Conservation (phyloP, 2,329 filamentous ascomycete genomes). For the Pseudocercospora musae region DNA sequence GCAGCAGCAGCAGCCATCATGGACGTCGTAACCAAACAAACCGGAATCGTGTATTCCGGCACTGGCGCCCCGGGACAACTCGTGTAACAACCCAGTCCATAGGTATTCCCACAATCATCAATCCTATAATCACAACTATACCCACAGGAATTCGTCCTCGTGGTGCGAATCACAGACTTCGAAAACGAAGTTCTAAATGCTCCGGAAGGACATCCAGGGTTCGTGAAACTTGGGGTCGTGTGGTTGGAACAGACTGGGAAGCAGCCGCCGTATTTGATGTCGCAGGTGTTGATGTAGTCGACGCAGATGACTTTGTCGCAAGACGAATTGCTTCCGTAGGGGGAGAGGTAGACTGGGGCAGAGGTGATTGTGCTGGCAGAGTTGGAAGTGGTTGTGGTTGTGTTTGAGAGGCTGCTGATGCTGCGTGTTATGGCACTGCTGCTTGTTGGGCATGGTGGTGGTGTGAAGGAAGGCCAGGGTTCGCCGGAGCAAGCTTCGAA, state of each 20-base stretch:
- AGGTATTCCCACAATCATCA: slow-evolving; percentile 23
- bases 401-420: background rate
- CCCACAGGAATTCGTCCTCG: slow-evolving; percentile 12
- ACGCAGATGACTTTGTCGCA: slow-evolving; percentile 20
- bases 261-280: slow-evolving; percentile 26
- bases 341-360: background rate
- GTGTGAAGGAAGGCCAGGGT: background rate
- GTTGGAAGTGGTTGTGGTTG: background rate
- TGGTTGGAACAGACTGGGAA: slow-evolving; percentile 22
- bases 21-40: slow-evolving; percentile 4
- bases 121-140: slow-evolving; percentile 20
- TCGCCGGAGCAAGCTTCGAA: slow-evolving; percentile 8
- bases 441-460: background rate
- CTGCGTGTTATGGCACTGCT: background rate
- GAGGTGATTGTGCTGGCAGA: background rate
- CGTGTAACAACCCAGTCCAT: slow-evolving; percentile 23
- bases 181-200: slow-evolving; percentile 7
- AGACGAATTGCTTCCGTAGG: background rate
- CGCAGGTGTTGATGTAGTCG: slow-evolving; percentile 28
- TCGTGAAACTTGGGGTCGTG: slow-evolving; percentile 23
- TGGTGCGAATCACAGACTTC: slow-evolving; percentile 3
- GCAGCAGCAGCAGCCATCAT: background rate
- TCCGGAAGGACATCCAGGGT: slow-evolving; percentile 17
- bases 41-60: slow-evolving; percentile 18
- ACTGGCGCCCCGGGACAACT: slow-evolving; percentile 11